Evolutionary conservation across 108 stramenopile genomes (phyloP).

Genomic region (Nitzschia palea): DNA sequence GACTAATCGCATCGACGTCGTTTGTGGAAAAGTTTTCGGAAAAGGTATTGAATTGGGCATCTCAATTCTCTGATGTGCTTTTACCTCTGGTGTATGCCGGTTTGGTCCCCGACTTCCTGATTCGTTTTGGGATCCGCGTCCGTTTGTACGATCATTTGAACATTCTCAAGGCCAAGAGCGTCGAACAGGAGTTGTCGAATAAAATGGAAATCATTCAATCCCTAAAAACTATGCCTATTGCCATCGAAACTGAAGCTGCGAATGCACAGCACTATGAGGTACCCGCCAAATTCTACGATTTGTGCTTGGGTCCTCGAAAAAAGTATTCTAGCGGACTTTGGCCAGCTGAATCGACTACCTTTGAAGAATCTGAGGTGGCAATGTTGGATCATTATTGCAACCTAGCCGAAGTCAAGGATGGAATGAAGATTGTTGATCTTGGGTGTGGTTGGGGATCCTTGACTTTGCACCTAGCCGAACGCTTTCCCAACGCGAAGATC

Average conservation of each 20-base stretch:
- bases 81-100: slow-evolving; percentile 44
- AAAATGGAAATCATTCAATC: slow-evolving; percentile 61
- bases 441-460: slow-evolving; percentile 96
- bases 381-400: slow-evolving; percentile 88
- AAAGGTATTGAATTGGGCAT: slow-evolving; percentile 44
- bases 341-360: slow-evolving; percentile 48
- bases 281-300: slow-evolving; percentile 87
- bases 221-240: slow-evolving; percentile 75
- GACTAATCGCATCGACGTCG: slow-evolving; percentile 34
- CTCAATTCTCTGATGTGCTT: neutral
- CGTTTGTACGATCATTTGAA: slow-evolving; percentile 57
- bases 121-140: slow-evolving; percentile 74
- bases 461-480: slow-evolving; percentile 66
- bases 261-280: slow-evolving; percentile 99
- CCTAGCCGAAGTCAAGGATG: slow-evolving; percentile 84
- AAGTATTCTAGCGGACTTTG: slow-evolving; percentile 93
- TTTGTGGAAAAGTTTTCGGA: slow-evolving; percentile 40
- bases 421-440: slow-evolving; percentile 81
- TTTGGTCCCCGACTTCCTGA: slow-evolving; percentile 60
- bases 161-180: slow-evolving; percentile 28
- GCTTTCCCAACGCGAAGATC: slow-evolving; percentile 67
- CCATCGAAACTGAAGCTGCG: slow-evolving; percentile 83
- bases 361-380: slow-evolving; percentile 79
- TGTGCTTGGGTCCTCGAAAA: slow-evolving; percentile 85
- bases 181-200: slow-evolving; percentile 36